Conservation (phyloP, 2,329 filamentous ascomycete genomes). For the Colletotrichum melonis region DNA sequence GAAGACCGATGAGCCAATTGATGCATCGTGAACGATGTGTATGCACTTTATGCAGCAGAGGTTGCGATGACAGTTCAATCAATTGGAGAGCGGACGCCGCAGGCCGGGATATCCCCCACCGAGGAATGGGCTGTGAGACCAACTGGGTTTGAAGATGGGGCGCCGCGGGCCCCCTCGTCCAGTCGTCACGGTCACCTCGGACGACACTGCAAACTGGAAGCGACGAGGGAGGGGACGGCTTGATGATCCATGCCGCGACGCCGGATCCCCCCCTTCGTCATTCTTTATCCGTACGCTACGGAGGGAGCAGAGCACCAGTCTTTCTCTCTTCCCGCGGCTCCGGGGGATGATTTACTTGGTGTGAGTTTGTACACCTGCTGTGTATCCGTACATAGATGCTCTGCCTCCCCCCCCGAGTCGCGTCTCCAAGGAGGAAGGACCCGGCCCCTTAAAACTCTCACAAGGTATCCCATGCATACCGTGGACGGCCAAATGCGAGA, state of each 20-base stretch:
- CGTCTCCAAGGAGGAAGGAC: background rate
- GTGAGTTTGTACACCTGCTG: background rate
- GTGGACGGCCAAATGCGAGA: background rate
- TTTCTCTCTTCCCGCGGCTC: background rate
- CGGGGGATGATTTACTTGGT: background rate
- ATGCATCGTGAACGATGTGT: background rate
- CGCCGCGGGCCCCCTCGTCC: conserved; percentile 8
- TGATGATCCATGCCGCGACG: conserved; percentile 24
- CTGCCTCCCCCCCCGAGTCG: too few relatives aligned
- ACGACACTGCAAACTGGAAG: conserved; percentile 23
- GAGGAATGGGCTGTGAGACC: conserved; percentile 24
- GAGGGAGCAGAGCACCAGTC: background rate
- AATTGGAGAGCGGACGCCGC: background rate
- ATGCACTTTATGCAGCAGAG: background rate
- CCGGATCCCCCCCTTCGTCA: background rate
- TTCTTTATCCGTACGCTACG: background rate
- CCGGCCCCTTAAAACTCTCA: conserved; percentile 2
- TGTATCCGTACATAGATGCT: too few relatives aligned
- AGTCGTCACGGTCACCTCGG: conserved; percentile 16
- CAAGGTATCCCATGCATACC: conserved; percentile 21
- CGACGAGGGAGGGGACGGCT: conserved; percentile 7
- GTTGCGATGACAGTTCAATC: too few relatives aligned
- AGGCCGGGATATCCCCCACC: conserved; percentile 15
- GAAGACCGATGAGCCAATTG: too few relatives aligned
- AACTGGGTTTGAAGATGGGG: conserved; percentile 26